A percentile compares a stretch with the other conserved stretches of the same genome.
Conservation (phyloP, 2,329 filamentous ascomycete species). For the Biscogniauxia marginata region DNA sequence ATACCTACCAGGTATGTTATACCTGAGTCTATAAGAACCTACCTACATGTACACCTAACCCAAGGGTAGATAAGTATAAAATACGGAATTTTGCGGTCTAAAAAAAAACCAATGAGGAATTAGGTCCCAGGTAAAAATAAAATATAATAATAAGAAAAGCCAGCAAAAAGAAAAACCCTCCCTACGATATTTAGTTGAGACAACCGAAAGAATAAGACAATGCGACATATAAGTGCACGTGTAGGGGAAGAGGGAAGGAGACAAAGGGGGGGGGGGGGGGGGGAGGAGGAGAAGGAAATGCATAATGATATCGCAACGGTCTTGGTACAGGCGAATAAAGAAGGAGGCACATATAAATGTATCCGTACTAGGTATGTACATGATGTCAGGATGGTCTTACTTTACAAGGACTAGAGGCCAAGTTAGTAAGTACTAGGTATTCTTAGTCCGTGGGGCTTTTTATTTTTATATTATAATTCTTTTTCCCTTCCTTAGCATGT, state of each 20-base stretch:
- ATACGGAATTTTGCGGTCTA: no score
- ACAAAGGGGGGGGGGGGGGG: no score
- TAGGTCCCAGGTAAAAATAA: not conserved
- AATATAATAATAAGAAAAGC: conserved; percentile 2
- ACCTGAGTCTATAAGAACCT: conserved; percentile 8
- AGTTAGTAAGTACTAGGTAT: no score
- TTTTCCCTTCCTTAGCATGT: not conserved
- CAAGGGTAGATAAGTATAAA: no score
- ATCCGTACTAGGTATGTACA: not conserved
- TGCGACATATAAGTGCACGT: not conserved
- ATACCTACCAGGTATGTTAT: not conserved
- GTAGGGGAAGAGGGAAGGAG: not conserved
- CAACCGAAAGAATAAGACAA: not conserved
- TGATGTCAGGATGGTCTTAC: not conserved
- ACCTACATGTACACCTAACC: not conserved
- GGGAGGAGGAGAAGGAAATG: not conserved
- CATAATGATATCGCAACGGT: not conserved
- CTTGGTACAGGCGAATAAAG: not conserved
- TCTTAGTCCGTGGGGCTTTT: not conserved
- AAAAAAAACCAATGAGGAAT: no score
- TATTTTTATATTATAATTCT: not conserved
- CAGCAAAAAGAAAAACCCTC: no score
- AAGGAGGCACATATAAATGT: not conserved
- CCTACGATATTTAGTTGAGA: no score
- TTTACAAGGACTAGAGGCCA: not conserved